These are phyloP conservation scores for Arctium minus DNA, from an alignment of 129 eudicot species.

Conservation along the genomic window DNA sequence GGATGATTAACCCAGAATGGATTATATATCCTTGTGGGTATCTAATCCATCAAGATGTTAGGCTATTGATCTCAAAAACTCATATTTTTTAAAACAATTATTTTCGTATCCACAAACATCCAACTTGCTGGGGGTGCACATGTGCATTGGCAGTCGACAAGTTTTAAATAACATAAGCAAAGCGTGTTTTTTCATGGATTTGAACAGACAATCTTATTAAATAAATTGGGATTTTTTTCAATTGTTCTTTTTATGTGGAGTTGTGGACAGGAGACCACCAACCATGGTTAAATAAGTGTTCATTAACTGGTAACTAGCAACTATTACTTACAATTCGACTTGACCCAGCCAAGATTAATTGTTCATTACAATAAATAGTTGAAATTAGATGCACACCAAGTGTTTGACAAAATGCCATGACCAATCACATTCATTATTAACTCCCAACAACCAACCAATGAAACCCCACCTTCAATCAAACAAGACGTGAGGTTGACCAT, in stretches of 20 bases:
- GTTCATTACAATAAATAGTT: background rate
- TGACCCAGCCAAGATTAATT: background rate
- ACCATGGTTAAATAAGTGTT: background rate
- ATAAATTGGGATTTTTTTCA: background rate
- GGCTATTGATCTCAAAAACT: background rate
- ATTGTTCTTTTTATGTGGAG: background rate
- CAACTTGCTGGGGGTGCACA: conserved; percentile 16
- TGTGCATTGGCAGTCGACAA: conserved; percentile 17
- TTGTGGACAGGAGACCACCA: background rate
- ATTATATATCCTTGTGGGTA: too few species aligned
- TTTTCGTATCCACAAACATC: conserved; percentile 8
- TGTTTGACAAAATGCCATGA: conserved; percentile 11
- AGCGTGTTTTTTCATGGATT: background rate
- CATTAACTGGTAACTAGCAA: conserved; percentile 3
- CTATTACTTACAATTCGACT: background rate
- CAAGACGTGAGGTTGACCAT: background rate
- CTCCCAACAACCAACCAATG: conserved; percentile 2
- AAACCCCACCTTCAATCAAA: background rate
- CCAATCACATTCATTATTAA: background rate
- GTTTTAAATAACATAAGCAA: conserved; percentile 10
- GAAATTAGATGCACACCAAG: conserved; percentile 1
- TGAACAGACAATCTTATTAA: conserved; percentile 15
- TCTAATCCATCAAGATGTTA: too few species aligned
- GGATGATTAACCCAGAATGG: too few species aligned
- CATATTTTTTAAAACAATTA: background rate